Evolutionary conservation across 2,329 filamentous ascomycete genomes (phyloP).

Genomic region (Chalaropsis thielavioides): DNA sequence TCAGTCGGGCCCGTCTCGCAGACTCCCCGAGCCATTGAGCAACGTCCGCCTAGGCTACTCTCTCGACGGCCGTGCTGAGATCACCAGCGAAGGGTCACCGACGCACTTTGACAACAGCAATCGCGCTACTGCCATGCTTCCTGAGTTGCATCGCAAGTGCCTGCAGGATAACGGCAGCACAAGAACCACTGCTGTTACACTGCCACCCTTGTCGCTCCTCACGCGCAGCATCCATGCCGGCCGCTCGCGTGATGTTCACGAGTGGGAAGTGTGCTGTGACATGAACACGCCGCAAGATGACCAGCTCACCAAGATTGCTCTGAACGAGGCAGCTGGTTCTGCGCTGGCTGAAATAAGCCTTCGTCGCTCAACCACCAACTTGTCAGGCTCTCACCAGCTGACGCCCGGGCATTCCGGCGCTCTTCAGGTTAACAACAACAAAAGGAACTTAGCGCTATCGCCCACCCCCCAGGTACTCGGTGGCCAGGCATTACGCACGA

Average conservation of each 20-base stretch:
- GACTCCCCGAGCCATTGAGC: constrained; percentile 13
- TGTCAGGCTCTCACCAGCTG: constrained; percentile 21
- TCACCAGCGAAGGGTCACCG: constrained; percentile 57
- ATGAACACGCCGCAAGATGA: constrained; percentile 58
- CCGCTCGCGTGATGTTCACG: constrained; percentile 71
- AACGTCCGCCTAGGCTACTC: constrained; percentile 64
- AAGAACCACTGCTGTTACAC: constrained; percentile 43
- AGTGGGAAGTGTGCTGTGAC: constrained; percentile 85
- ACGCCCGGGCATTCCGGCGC: neutral
- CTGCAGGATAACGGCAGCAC: constrained; percentile 46
- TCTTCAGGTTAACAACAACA: constrained; percentile 10
- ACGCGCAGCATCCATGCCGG: constrained; percentile 42
- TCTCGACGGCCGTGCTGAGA: constrained; percentile 78
- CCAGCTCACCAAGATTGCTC: constrained; percentile 56
- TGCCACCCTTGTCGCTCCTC: constrained; percentile 40
- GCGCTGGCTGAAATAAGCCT: constrained; percentile 70
- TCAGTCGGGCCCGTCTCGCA: neutral
- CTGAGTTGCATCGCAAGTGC: constrained; percentile 30
- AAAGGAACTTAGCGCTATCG: constrained; percentile 12
- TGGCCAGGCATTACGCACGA: constrained; percentile 24
- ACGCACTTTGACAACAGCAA: constrained; percentile 41
- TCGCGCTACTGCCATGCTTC: constrained; percentile 29
- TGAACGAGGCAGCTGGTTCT: constrained; percentile 65
- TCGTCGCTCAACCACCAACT: constrained; percentile 48
- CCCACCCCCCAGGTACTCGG: constrained; percentile 18